Evolutionary conservation across 75 land plant genomes (phyloP), one percentile per base, ranked within the genome.

Genomic region (Cunninghamia lanceolata): DNA sequence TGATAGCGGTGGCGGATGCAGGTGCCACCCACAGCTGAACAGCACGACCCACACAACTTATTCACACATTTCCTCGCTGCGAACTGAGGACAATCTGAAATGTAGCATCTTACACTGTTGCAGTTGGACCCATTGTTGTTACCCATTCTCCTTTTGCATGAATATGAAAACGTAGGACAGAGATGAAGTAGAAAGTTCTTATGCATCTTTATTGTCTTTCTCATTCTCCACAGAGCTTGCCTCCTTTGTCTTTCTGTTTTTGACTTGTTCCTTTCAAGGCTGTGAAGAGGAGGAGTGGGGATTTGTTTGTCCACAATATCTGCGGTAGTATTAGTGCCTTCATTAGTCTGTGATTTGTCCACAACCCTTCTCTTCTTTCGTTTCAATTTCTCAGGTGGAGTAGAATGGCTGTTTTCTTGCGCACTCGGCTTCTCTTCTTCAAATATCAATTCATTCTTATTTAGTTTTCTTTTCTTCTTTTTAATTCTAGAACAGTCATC

Each of bases 21-120:
- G 43, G 9, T 15, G 80, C 80, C 43, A 38, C 80, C 43, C 38
- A 77, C 80, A 77, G 80, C 80, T 19, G 16, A 5, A 35, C 80
- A 77, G 42, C 80, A 77, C 13, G 43, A 38, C 43, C 80, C 15
- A 36, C 80, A 77, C 80, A 77, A 39, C 8, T 77, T 77, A 77
- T 77, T 77, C 80, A 77, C 45, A 39, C 80, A 77, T 39, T 36
- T 77, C 19, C 0, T 77, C 34, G 80, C 80, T 77, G 80, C 80
- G 28, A 17, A 38, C 25, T 77, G 80, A 11, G 80, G 80, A 39
- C 80, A 77, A 77, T 77, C 80, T 77, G 80, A 36, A 3, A 39
- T 77, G 45, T 77, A 15, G 42, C 78, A 75, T 38, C 35, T 74
- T 35, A 35, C 42, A 71, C 40, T 68, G 71, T 68, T 68, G 15